phyloP scores from a whole-genome alignment of 2,329 filamentous ascomycete genomes.

The Blastomyces emzantsi region DNA sequence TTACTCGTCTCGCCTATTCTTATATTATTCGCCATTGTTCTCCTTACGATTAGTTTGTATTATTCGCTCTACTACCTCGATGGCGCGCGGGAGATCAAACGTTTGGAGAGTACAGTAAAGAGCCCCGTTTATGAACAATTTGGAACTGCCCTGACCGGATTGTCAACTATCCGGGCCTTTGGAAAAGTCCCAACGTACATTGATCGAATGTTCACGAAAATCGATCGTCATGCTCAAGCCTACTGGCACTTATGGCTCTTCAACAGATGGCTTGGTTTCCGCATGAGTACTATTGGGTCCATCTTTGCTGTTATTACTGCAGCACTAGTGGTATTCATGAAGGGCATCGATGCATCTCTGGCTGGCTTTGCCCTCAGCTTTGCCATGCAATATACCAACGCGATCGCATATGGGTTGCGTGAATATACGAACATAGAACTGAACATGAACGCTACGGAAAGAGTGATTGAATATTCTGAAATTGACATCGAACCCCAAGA shows the following conservation, averaged over 20 bases:
- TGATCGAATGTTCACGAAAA: slow-evolving; percentile 57
- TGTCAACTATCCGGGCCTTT: slow-evolving; percentile 68
- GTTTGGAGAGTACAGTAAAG: slow-evolving; percentile 67
- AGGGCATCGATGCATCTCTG: slow-evolving; percentile 56
- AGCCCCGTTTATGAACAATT: slow-evolving; percentile 76
- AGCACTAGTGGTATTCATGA: slow-evolving; percentile 52
- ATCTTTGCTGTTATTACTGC: slow-evolving; percentile 59
- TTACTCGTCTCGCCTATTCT: slow-evolving; percentile 60
- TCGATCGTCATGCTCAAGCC: slow-evolving; percentile 59
- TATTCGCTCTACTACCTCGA: slow-evolving; percentile 56
- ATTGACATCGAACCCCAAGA: slow-evolving; percentile 58
- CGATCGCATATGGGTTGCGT: slow-evolving; percentile 57
- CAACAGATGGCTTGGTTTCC: slow-evolving; percentile 68
- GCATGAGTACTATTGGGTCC: slow-evolving; percentile 61
- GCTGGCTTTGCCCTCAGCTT: slow-evolving; percentile 70
- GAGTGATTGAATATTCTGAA: slow-evolving; percentile 65
- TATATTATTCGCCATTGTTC: slow-evolving; percentile 50
- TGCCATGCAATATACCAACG: slow-evolving; percentile 57
- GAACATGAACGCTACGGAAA: slow-evolving; percentile 69
- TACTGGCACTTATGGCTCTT: slow-evolving; percentile 62
- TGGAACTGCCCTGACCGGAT: slow-evolving; percentile 60
- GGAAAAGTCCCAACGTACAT: slow-evolving; percentile 59
- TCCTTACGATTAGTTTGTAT: slow-evolving; percentile 51
- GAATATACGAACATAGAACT: slow-evolving; percentile 63
- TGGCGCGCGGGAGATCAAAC: slow-evolving; percentile 66